Percentiles rank a stretch among this genome's conserved stretches.
phyloP scores from a whole-genome alignment of 208 protist genomes.

The Acanthamoeba royreba region DNA sequence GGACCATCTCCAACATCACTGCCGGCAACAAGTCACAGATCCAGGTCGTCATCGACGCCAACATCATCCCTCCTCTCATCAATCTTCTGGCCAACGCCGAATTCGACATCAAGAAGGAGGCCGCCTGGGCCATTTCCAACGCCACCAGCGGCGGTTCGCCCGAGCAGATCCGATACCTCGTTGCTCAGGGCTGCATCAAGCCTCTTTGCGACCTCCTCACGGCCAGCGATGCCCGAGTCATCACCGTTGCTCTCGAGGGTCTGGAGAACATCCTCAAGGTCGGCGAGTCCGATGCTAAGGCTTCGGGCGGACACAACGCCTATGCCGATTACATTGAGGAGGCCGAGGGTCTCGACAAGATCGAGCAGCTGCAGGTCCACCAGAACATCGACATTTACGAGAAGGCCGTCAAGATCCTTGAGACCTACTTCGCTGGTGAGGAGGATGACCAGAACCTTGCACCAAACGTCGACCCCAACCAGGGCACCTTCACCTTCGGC shows the following conservation, averaged over 20 bases:
- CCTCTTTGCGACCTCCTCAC: constrained; percentile 88
- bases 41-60: constrained; percentile 78
- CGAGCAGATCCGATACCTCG: constrained; percentile 88
- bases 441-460: neutral
- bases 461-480: neutral
- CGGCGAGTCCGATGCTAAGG: constrained; percentile 44
- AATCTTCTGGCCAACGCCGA: constrained; percentile 86
- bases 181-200: constrained; percentile 86
- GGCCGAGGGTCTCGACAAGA: constrained; percentile 89
- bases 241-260: constrained; percentile 93
- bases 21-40: constrained; percentile 94
- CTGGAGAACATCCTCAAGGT: constrained; percentile 93
- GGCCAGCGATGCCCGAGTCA: constrained; percentile 85
- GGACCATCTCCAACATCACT: constrained; percentile 99
- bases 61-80: constrained; percentile 90
- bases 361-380: constrained; percentile 94
- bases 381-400: constrained; percentile 93
- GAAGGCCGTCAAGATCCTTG: constrained; percentile 88
- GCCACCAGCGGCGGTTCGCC: constrained; percentile 88
- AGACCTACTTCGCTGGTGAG: neutral
- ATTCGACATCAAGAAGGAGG: constrained; percentile 97
- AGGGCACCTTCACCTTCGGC: constrained; percentile 39
- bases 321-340: constrained; percentile 87
- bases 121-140: constrained; percentile 97
- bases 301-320: constrained; percentile 55